Base-by-base conservation (phyloP, 495 filamentous ascomycete genomes). In the Zalerion maritima region DNA sequence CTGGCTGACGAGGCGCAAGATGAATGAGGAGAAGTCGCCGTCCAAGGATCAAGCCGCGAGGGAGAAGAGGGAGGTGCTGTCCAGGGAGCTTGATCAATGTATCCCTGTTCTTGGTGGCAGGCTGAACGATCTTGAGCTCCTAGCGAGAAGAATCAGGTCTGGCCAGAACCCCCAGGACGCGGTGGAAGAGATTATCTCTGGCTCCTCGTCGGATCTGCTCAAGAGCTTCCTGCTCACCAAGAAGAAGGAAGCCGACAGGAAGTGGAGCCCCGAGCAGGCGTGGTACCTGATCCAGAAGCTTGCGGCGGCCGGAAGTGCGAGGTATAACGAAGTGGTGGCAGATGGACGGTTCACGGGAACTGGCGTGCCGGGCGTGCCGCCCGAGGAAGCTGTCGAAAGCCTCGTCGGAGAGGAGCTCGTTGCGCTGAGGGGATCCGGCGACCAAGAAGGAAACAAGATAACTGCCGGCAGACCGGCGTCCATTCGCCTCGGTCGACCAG, bases 361-460 rank as follows among this genome's bases (percentile, higher is more conserved):
- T 2, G 49, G 53, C 4, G 55, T 54, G 0, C 19, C 58, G 2
- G 40, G 30, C 1, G 58, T 55, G 1, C 32, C 51, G 8, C 57
- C 53, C 36, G 86, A 93, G 41, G 46, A 63, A 3, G 76, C 73
- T 0, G 60, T 97, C 3, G 78, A 79, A 34, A 73, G 74, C 1
- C 70, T 97, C 5, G 78, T 85, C 37, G 81, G 86, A 49, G 74
- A 79, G 0, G 91, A 94, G 49, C 71, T 97, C 16, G 84, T 97
- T 50, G 68, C 74, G 11, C 68, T 97, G 32, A n/a, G n/a, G n/a
- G n/a, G n/a, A n/a, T n/a, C n/a, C n/a, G n/a, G n/a, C n/a, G n/a
- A n/a, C n/a, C n/a, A n/a, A n/a, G n/a, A n/a, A n/a, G n/a, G n/a
- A n/a, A n/a, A n/a, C n/a, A 60, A 67, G n/a, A 71, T 70, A 3